These are phyloP conservation scores for Arabidopsis thaliana DNA, from an alignment of 345 rosid species.

Conservation along the genomic window TAIR10.1 NC_003075.7:12773001-12773500, in stretches of 20 bases:
- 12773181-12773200: too few relatives aligned
- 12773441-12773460: background rate
- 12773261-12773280: background rate
- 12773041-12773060: background rate
- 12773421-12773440: background rate
- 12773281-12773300: background rate
- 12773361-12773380: background rate
- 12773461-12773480: background rate
- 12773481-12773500: background rate
- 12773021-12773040: too few relatives aligned
- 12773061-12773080: background rate
- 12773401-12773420: background rate
- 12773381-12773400: background rate
- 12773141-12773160: background rate
- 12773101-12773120: background rate
- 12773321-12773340: background rate
- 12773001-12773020: too few relatives aligned
- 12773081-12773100: background rate
- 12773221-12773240: too few relatives aligned
- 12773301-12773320: background rate
- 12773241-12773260: background rate
- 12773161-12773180: too few relatives aligned
- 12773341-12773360: background rate
- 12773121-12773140: background rate
- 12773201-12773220: background rate